Evolutionary conservation across 2,329 filamentous ascomycete genomes (phyloP).

Genomic region (Cordyceps cicadae): DNA sequence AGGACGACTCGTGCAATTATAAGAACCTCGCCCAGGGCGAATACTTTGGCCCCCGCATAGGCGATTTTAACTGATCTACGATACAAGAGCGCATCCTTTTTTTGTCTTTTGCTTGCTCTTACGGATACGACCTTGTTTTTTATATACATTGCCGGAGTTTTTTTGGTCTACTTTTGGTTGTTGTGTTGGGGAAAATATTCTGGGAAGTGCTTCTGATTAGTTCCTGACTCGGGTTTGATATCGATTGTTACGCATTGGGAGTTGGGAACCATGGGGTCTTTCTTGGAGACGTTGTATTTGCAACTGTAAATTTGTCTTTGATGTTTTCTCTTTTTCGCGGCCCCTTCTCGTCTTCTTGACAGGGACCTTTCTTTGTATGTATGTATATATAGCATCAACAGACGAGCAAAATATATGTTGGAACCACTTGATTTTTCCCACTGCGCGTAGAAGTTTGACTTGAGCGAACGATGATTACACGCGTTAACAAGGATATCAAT

Average conservation of each 20-base stretch:
- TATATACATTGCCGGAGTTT: conserved; percentile 5
- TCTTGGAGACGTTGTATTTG: background rate
- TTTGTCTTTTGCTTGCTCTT: conserved; percentile 10
- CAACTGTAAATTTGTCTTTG: background rate
- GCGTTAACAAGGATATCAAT: background rate
- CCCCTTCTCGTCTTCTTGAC: background rate
- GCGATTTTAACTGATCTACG: conserved; percentile 26
- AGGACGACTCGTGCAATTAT: conserved; percentile 31
- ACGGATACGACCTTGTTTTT: background rate
- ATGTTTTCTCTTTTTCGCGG: background rate
- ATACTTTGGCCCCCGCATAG: conserved; percentile 32
- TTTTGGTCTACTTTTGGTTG: background rate
- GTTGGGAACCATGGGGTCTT: background rate
- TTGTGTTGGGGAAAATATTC: background rate
- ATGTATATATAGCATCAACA: background rate
- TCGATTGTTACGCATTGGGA: background rate
- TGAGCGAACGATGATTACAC: too few relatives aligned
- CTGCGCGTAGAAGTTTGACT: too few relatives aligned
- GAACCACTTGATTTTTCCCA: too few relatives aligned
- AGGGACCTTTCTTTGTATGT: background rate
- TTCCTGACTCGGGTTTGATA: background rate
- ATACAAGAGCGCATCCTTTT: conserved; percentile 13
- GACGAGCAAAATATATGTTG: background rate
- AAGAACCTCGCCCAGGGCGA: conserved; percentile 26
- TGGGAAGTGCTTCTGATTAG: background rate